Conservation (phyloP, 768 basidiomycete species). For the Antrodiella citrinella region DNA sequence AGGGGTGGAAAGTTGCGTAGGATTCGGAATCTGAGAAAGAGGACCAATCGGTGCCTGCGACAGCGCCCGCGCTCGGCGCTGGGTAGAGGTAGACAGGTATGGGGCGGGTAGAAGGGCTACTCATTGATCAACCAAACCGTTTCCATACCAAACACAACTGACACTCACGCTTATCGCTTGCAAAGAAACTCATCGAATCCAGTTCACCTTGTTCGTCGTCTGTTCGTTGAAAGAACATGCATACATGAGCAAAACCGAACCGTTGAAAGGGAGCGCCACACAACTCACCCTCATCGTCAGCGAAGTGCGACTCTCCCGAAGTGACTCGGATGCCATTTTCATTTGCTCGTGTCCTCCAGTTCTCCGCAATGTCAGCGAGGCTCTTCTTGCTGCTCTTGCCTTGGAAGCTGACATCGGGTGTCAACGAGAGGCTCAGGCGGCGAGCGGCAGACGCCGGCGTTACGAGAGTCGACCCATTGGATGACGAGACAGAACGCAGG, state of each 20-base stretch:
- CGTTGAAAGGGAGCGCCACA: constrained; percentile 1
- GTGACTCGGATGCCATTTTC: constrained; percentile 66
- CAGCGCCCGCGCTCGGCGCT: constrained; percentile 41
- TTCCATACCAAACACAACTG: neutral
- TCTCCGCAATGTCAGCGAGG: constrained; percentile 54
- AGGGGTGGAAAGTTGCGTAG: constrained; percentile 20
- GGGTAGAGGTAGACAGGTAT: constrained; percentile 44
- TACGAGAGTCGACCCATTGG: constrained; percentile 43
- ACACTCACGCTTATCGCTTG: constrained; percentile 18
- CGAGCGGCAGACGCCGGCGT: constrained; percentile 47
- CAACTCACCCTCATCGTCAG: constrained; percentile 40
- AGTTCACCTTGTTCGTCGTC: constrained; percentile 45
- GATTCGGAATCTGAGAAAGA: constrained; percentile 20
- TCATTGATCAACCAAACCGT: constrained; percentile 14
- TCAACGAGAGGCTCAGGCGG: constrained; percentile 33
- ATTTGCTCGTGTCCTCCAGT: constrained; percentile 65
- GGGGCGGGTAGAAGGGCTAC: constrained; percentile 52
- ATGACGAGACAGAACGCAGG: constrained; percentile 47
- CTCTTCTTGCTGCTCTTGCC: constrained; percentile 32
- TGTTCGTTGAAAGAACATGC: constrained; percentile 17
- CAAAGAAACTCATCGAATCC: constrained; percentile 38
- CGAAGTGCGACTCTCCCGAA: constrained; percentile 25
- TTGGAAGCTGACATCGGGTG: constrained; percentile 33
- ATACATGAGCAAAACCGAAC: constrained; percentile 7
- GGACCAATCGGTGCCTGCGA: constrained; percentile 41